Base-by-base conservation (phyloP, 257 asterid genomes). In the Ilex asprella region DNA sequence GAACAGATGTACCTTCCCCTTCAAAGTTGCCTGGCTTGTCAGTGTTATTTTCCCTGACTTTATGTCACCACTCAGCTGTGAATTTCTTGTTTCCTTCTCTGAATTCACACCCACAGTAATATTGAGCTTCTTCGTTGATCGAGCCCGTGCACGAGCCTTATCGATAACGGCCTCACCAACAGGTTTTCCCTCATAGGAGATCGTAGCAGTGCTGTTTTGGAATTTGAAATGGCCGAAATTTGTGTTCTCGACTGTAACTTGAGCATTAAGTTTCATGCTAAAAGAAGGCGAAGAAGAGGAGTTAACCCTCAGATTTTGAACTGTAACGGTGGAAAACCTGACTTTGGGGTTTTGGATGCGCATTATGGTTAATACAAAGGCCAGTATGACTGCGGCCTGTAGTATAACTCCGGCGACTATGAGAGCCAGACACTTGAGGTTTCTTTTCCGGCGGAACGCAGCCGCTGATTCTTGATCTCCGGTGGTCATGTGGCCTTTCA, bases 141-240 rank as follows among this genome's bases (percentile, higher is more conserved):
- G 16, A 1, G 70, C 67, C 15, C 61, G 51, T 30, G 56, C 70
- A 5, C 60, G 49, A 0, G 56, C 59, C 2, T 39, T 55, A 3
- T 73, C 64, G 15, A 73, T 16, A 31, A 41, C 16, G 2, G 67
- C 69, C 1, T 21, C 10, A 39, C 74, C 78, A 1, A 73, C 67
- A 13, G 55, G 29, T 51, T 32, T 64, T 1, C 69, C 73, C 60
- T 61, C 51, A 70, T 63, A 67, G 11, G 63, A 31, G 7, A 73
- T 21, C 0, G 62, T 31, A 50, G 67, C 53, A 4, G 52, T 39
- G 67, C 60, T 55, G 10, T 67, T 60, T 39, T 63, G 13, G 49
- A 53, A 73, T 29, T 59, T 63, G 63, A 67, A 73, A 39, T 39
- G 71, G 16, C 74, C 78, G 67, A 59, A 73, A 30, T 73, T 73